Evolutionary conservation across 2,329 filamentous ascomycete species (phyloP).

Genomic region (Chrysoporthe austroafricana): DNA sequence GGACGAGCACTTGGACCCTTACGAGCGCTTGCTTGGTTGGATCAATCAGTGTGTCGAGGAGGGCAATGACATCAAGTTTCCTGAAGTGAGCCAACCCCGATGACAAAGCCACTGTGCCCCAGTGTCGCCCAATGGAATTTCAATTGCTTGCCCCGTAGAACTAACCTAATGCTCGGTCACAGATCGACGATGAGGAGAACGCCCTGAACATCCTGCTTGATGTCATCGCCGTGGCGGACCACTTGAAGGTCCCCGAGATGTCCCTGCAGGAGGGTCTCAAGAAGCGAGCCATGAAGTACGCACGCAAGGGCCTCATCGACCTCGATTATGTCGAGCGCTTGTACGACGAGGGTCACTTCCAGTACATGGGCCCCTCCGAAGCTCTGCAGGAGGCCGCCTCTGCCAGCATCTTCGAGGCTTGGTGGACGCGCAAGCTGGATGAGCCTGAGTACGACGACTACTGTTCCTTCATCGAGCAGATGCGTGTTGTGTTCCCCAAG

Average conservation of each 20-base stretch:
- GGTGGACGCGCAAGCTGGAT: conserved; percentile 27
- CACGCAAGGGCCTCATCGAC: conserved; percentile 24
- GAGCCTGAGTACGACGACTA: conserved; percentile 23
- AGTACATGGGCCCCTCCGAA: conserved; percentile 12
- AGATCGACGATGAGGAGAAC: conserved; percentile 20
- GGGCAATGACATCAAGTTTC: conserved; percentile 29
- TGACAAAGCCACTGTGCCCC: not conserved
- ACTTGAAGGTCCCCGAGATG: conserved; percentile 25
- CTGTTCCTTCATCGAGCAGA: conserved; percentile 22
- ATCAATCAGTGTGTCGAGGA: conserved; percentile 26
- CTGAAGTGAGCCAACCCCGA: conserved; percentile 13
- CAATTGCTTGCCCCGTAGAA: too few species aligned
- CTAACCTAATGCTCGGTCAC: not conserved
- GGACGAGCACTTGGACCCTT: conserved; percentile 9
- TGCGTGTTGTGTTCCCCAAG: conserved; percentile 21
- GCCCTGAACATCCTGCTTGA: conserved; percentile 22
- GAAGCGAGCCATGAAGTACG: conserved; percentile 23
- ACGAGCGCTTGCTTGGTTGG: conserved; percentile 25
- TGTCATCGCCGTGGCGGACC: conserved; percentile 21
- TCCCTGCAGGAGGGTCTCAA: conserved; percentile 27
- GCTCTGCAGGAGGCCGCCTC: conserved; percentile 24
- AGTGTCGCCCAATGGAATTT: too few species aligned
- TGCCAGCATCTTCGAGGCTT: conserved; percentile 27
- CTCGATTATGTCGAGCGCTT: conserved; percentile 19
- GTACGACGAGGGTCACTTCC: conserved; percentile 13